Percentiles rank a stretch among this genome's conserved stretches.
Evolutionary conservation across 257 asterid species (phyloP).

Genomic region (Thymus mandschuricus): DNA sequence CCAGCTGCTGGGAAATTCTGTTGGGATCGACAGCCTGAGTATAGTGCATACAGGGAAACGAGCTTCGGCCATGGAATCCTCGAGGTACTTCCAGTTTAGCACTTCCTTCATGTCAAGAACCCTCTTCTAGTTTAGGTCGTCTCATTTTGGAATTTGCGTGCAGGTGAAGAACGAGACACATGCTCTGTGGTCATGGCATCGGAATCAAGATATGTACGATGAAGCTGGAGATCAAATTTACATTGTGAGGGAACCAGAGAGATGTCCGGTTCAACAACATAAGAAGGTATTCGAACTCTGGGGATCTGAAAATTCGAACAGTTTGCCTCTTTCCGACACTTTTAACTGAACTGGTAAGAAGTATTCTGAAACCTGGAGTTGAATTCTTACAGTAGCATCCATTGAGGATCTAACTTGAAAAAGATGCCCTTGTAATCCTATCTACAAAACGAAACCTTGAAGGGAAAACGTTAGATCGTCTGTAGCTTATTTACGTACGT

Average conservation of each 20-base stretch:
- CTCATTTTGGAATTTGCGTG: slow-evolving; percentile 24
- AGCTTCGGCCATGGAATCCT: slow-evolving; percentile 97
- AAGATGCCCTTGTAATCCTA: not conserved
- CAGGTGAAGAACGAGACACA: slow-evolving; percentile 89
- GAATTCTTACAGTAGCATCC: not conserved
- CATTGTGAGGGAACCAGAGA: slow-evolving; percentile 79
- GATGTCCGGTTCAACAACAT: slow-evolving; percentile 50
- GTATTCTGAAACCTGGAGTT: too few species aligned
- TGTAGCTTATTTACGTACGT: not conserved
- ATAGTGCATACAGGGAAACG: slow-evolving; percentile 84
- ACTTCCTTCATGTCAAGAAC: not conserved
- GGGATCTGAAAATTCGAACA: slow-evolving; percentile 7
- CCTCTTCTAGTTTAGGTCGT: not conserved
- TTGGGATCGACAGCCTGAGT: slow-evolving; percentile 92
- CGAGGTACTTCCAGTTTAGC: slow-evolving; percentile 50
- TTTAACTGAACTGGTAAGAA: not conserved
- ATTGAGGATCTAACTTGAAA: not conserved
- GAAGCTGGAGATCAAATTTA: slow-evolving; percentile 75
- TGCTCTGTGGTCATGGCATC: slow-evolving; percentile 96
- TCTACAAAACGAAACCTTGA: slow-evolving; percentile 9
- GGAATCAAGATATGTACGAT: slow-evolving; percentile 84
- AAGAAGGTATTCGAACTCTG: slow-evolving; percentile 57
- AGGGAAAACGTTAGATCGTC: slow-evolving; percentile 7
- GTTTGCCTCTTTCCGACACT: not conserved
- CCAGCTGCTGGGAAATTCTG: slow-evolving; percentile 91